Conservation (phyloP, 768 basidiomycete species). For the Gloeophyllum trabeum region DNA sequence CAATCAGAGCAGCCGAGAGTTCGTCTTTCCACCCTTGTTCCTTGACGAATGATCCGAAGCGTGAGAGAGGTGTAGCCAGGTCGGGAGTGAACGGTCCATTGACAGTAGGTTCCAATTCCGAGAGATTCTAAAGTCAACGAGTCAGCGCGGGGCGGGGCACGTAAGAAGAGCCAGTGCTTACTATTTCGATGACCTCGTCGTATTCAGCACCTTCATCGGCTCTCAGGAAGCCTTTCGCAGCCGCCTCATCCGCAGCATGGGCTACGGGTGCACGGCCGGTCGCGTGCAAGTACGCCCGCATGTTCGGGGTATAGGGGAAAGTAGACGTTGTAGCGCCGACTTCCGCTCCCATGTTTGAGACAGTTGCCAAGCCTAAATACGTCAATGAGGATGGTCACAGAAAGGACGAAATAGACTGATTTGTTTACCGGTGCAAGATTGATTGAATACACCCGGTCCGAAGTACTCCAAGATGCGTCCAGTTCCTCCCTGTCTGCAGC, state of each 20-base stretch:
- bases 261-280: conserved; percentile 86
- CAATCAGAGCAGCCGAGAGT: conserved; percentile 85
- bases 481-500: conserved; percentile 96
- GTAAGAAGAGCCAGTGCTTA: conserved; percentile 23
- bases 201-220: conserved; percentile 88
- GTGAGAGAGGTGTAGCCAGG: conserved; percentile 85
- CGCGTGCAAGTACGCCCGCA: conserved; percentile 83
- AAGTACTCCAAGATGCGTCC: conserved; percentile 96
- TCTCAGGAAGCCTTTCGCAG: conserved; percentile 60
- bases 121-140: conserved; percentile 51
- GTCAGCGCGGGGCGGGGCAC: conserved; percentile 2
- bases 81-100: conserved; percentile 99
- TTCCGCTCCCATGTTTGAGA: conserved; percentile 99
- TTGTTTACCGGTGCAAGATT: conserved; percentile 80
- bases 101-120: conserved; percentile 81
- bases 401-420: not conserved
- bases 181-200: conserved; percentile 90
- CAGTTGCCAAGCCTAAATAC: conserved; percentile 90
- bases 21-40: conserved; percentile 91
- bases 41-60: conserved; percentile 70
- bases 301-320: conserved; percentile 89
- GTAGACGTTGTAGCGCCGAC: conserved; percentile 99
- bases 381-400: not conserved
- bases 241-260: conserved; percentile 76
- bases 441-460: conserved; percentile 78